Evolutionary conservation across 73 alveolate species (phyloP), one percentile per base, ranked within the genome.

Genomic region (Stentor roeselii): DNA sequence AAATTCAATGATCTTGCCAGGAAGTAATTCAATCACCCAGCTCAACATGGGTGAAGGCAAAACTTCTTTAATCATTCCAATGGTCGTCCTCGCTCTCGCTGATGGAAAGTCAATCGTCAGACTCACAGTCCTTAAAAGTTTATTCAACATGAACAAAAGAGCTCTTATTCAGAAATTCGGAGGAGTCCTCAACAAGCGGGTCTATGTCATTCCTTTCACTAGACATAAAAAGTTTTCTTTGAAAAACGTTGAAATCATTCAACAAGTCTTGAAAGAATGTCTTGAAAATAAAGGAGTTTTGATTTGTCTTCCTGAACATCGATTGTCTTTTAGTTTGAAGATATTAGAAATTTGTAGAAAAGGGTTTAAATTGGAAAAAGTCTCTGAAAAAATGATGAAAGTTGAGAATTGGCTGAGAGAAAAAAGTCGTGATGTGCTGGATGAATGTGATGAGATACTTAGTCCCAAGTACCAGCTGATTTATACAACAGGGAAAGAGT

Each of bases 41-140:
- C 21, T 50, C 6, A 50, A 50, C 67, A 50, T 50, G 67, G 67
- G 67, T 50, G 67, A 50, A 50, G 67, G 67, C 30, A 50, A 50
- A 50, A 50, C 67, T 11, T 50, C 67, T 11, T 6, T 50, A 11
- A 50, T 50, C 6, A 50, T 50, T 21, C 67, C 67, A 50, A 50
- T 50, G 67, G 21, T 50, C 6, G 67, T 21, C 6, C 21, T 21
- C 21, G 67, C 67, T 50, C 67, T 50, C 6, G 67, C 67, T 11
- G 21, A 6, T 11, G 67, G 67, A 11, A 50, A 50, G 21, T 11
- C 67, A 11, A 11, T 50, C 6, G 67, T 50, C 21, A 6, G 67
- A 50, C 6, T 50, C 6, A 50, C 21, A 50, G 67, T 50, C 67
- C 21, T 50, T 11, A 50, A 21, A 50, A 11, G 30, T 11, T 50